A percentile compares a stretch with the other conserved stretches of the same genome.
These are phyloP conservation scores for Alternaria tenuissima DNA, from an alignment of 2,329 filamentous ascomycete genomes.

Conservation along the genomic window DNA sequence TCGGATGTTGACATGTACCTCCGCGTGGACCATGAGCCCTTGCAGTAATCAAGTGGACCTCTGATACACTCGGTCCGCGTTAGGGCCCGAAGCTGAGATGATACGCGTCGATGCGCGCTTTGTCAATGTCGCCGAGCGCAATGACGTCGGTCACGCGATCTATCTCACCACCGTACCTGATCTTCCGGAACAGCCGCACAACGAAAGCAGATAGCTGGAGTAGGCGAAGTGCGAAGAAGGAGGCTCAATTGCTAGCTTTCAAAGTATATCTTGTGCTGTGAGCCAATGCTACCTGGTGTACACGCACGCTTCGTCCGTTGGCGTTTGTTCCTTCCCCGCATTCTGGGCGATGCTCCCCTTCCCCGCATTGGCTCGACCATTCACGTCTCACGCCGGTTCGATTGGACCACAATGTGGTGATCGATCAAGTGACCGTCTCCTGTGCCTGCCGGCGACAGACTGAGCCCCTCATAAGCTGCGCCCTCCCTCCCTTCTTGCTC, in stretches of 20 bases:
- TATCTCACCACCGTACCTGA: conserved; percentile 32
- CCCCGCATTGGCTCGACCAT: conserved; percentile 34
- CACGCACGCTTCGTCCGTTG: conserved; percentile 22
- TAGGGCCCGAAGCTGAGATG: conserved; percentile 31
- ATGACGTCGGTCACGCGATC: conserved; percentile 49
- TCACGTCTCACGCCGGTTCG: conserved; percentile 42
- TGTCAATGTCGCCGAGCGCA: conserved; percentile 21
- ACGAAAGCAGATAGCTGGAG: conserved; percentile 9
- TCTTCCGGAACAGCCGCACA: conserved; percentile 9
- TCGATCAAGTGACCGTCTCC: conserved; percentile 47
- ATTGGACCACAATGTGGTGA: conserved; percentile 37
- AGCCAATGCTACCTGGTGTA: neutral
- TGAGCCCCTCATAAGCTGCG: conserved; percentile 48
- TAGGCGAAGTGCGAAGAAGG: conserved; percentile 3
- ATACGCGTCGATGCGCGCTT: conserved; percentile 27
- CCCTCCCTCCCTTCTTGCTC: conserved; percentile 34
- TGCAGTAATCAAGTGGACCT: conserved; percentile 33
- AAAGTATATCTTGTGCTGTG: neutral
- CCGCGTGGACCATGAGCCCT: conserved; percentile 13
- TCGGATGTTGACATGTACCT: conserved; percentile 13
- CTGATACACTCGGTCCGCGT: conserved; percentile 16
- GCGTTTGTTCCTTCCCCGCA: conserved; percentile 27
- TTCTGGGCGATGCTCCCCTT: conserved; percentile 30
- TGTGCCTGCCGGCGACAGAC: conserved; percentile 30
- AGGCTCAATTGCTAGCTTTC: conserved; percentile 37